These are phyloP conservation scores for Cryphonectria parasitica DNA, from an alignment of 2,329 filamentous ascomycete genomes.

Conservation along the genomic window DNA sequence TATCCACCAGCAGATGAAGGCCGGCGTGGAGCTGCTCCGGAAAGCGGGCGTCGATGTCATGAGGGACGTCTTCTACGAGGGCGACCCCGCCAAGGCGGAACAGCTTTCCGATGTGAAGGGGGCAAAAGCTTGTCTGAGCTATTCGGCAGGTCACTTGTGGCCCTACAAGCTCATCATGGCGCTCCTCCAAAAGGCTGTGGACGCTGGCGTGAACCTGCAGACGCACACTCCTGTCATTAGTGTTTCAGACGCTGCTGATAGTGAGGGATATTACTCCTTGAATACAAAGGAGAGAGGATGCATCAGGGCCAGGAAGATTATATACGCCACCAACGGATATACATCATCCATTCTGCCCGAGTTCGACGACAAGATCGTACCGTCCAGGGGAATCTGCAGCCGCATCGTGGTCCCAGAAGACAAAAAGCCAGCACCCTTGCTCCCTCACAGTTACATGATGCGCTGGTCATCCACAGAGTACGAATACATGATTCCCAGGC, in stretches of 20 bases:
- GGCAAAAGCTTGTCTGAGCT: slow-evolving; percentile 40
- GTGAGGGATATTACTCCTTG: slow-evolving; percentile 30
- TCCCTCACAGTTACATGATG: slow-evolving; percentile 33
- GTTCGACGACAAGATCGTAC: slow-evolving; percentile 38
- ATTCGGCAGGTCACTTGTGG: slow-evolving; percentile 37
- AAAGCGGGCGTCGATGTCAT: slow-evolving; percentile 35
- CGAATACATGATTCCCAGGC: slow-evolving; percentile 45
- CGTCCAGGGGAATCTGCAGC: slow-evolving; percentile 38
- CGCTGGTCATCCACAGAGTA: slow-evolving; percentile 31
- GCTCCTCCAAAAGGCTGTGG: slow-evolving; percentile 33
- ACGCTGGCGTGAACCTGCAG: slow-evolving; percentile 37
- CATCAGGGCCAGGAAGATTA: slow-evolving; percentile 33
- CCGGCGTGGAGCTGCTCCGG: slow-evolving; percentile 39
- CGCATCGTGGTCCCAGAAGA: slow-evolving; percentile 27
- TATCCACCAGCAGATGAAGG: slow-evolving; percentile 33
- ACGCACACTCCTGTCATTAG: slow-evolving; percentile 34
- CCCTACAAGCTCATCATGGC: slow-evolving; percentile 40
- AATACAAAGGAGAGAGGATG: slow-evolving; percentile 29
- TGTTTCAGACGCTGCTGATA: slow-evolving; percentile 29
- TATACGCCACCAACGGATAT: slow-evolving; percentile 43
- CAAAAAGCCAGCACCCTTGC: slow-evolving; percentile 22
- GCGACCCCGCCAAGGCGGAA: slow-evolving; percentile 35
- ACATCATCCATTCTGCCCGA: slow-evolving; percentile 39
- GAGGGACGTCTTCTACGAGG: slow-evolving; percentile 37
- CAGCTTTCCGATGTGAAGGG: slow-evolving; percentile 42